Evolutionary conservation across 192 early-diverging fungal species (phyloP).

Genomic region (Coemansia asiatica): DNA sequence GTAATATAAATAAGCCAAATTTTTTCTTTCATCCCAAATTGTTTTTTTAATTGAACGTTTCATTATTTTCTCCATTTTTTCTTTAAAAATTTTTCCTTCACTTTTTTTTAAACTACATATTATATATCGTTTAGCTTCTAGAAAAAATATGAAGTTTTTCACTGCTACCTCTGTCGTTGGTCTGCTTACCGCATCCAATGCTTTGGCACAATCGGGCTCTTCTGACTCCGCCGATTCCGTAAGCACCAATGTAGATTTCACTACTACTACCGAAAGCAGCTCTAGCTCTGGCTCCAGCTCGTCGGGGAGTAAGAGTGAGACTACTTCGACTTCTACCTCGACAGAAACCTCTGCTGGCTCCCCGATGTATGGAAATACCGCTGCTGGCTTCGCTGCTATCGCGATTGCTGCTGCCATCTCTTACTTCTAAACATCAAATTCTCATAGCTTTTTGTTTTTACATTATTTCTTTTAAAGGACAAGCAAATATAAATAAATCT

Average conservation of each 20-base stretch:
- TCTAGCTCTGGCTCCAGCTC: not conserved
- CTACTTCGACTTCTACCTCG: conserved; percentile 1
- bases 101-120: not conserved
- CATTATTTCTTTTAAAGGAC: conserved; percentile 7
- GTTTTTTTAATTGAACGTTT: no score
- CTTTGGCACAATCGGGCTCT: not conserved
- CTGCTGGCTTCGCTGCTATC: conserved; percentile 16
- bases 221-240: not conserved
- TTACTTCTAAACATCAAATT: conserved; percentile 17
- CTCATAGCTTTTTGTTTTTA: conserved; percentile 1
- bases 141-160: conserved; percentile 14
- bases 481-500: conserved; percentile 8
- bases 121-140: not conserved
- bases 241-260: not conserved
- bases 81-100: not conserved
- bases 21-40: no score
- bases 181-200: not conserved
- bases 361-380: conserved; percentile 6
- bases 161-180: conserved; percentile 5
- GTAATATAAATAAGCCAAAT: no score
- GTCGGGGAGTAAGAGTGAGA: not conserved
- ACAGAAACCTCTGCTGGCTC: conserved; percentile 9
- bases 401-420: conserved; percentile 23
- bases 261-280: conserved; percentile 1
- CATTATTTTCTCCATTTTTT: no score